Evolutionary conservation across 2,329 filamentous ascomycete genomes (phyloP).

Genomic region (Aulographum hederae): DNA sequence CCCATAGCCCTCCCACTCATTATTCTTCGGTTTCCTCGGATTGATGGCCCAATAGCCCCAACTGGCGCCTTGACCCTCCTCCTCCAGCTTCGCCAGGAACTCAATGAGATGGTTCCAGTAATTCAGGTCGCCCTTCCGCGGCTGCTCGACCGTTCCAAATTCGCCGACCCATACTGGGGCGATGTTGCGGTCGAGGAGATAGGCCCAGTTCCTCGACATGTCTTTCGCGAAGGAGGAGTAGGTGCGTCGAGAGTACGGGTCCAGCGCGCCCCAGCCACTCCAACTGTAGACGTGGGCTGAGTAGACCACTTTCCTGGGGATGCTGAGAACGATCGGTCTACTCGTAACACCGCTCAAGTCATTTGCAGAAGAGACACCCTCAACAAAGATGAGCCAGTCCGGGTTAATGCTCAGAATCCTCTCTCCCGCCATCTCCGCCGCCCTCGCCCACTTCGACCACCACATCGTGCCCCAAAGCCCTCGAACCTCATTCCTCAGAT

Average conservation of each 20-base stretch:
- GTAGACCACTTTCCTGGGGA: conserved; percentile 41
- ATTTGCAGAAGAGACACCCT: conserved; percentile 49
- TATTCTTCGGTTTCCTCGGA: conserved; percentile 40
- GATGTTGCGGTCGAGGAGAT: conserved; percentile 35
- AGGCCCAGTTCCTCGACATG: conserved; percentile 50
- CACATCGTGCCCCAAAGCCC: conserved; percentile 52
- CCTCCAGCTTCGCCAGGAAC: conserved; percentile 38
- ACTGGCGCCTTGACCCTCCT: conserved; percentile 32
- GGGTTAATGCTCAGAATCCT: conserved; percentile 38
- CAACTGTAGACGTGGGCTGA: conserved; percentile 51
- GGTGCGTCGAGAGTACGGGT: conserved; percentile 39
- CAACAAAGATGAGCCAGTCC: conserved; percentile 50
- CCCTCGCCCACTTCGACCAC: conserved; percentile 45
- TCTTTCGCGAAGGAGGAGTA: conserved; percentile 44
- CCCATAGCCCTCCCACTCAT: conserved; percentile 41
- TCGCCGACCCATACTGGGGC: conserved; percentile 54
- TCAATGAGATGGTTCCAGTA: conserved; percentile 48
- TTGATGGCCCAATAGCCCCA: conserved; percentile 51
- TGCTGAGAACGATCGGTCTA: conserved; percentile 39
- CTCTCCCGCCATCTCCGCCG: conserved; percentile 45
- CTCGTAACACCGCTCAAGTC: conserved; percentile 37
- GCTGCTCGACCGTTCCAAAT: conserved; percentile 38
- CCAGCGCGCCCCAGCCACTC: conserved; percentile 49
- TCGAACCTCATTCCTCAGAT: conserved; percentile 51
- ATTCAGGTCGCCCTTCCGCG: conserved; percentile 37